Base-by-base conservation (phyloP, 352 stramenopile species). In the Phytophthora fragariaefolia region DNA sequence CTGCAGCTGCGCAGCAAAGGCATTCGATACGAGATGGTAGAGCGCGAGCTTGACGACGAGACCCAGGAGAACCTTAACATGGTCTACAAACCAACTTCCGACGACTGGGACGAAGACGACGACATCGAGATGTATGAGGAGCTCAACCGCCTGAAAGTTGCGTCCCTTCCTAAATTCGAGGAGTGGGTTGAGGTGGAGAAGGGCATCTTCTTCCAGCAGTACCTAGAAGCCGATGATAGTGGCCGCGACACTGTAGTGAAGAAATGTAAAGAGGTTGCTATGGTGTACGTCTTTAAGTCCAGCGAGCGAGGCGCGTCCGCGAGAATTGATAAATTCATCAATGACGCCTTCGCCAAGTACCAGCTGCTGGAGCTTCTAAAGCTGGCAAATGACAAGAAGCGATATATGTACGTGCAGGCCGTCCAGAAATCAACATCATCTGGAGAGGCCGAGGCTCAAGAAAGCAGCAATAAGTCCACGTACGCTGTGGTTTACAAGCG, bases 361-460 rank as follows among this genome's bases (percentile, higher is more conserved):
- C 77, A 81, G 27, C 45, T 73, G 15, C 30, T 65, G 4, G 72
- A 82, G 42, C 60, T 73, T 12, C 42, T 63, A 18, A 81, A 83
- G 49, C 52, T 74, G 27, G 66, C 62, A 7, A 58, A 72, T 8
- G 77, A 86, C 47, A 84, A 76, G n/a, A 68, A 65, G 34, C 72
- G 73, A 3, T 87, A 87, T 58, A 77, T 87, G 59, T 87, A 81
- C 53, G 58, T 80, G 10, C 66, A 79, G 26, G 24, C 50, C n/a
- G 42, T 66, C 18, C 48, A 57, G 34, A 49, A 63, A 51, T 58
- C 57, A 20, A 59, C 67, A 12, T 17, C 26, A 2, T 34, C 42
- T 7, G 28, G 45, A 13, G 47, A 60, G 1, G 47, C 63, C 1
- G 50, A 62, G 6, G 34, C n/a, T 4, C 49, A 60, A n/a, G 48